Base-by-base conservation (phyloP, 345 rosid genomes). In the Rhizophora apiculata region DNA sequence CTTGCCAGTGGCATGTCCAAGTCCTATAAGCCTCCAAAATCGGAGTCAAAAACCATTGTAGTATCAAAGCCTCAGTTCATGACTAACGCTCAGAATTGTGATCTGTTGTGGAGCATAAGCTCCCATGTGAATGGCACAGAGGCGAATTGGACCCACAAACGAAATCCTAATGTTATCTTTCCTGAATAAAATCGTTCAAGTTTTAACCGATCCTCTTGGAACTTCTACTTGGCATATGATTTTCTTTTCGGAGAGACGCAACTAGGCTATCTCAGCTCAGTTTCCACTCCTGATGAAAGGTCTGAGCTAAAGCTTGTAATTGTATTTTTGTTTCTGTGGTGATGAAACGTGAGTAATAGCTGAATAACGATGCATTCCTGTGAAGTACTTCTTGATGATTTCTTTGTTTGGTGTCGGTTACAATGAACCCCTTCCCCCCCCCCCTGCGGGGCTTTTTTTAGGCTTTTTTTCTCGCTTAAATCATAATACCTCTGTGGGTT, bases 91-190 rank as follows among this genome's bases (percentile, higher is more conserved):
- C 67, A 31, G 58, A 51, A 48, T 5, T 68, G 37, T 58, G 84
- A 83, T 34, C 60, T 67, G 37, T 84, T 88, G 51, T 92, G 96
- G 98, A 87, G 94, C 78, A 84, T 89, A 83, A 85, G 82, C 68
- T 72, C 80, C 4, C 61, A 43, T 54, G 62, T 54, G 55, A 69
- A 22, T 52, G 71, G 65, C 54, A 58, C 60, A 62, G 82, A 72
- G 71, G 64, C 73, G 48, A 70, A 67, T 72, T n/a, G 72, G 69
- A 64, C 82, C 24, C 80, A 76, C 68, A 54, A 70, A 31, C 81
- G 98, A 75, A 89, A 87, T 65, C 83, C 87, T n/a, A 70, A 87
- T 64, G 71, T 88, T 68, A 59, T 78, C 21, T 68, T 87, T 73
- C 80, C 76, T 26, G 32, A 66, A 76, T 60, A 81, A 79, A 68